Base-by-base conservation (phyloP, 495 filamentous ascomycete species). In the Penicillium waksmanii region DNA sequence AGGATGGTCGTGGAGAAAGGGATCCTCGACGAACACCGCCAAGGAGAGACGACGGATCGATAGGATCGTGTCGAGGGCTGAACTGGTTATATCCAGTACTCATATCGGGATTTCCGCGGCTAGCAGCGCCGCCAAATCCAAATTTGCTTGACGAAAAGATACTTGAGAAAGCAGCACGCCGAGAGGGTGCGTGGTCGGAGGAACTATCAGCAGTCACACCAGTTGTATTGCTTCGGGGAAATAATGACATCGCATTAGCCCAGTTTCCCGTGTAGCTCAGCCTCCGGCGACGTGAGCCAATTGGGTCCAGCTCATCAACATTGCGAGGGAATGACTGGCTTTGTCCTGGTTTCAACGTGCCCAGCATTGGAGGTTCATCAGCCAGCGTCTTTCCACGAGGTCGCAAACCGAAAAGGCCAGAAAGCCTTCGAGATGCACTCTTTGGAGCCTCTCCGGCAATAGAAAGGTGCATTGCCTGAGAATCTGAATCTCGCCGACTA, bases 271-370 rank as follows among this genome's bases (percentile, higher is more conserved):
- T 76, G 61, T 88, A 82, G 54, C 84, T 85, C n/a, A 87, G 77
- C 65, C 88, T 83, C 38, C 85, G 82, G 36, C 84, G 82, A 46
- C 85, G 82, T 34, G 83, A 79, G n/a, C 80, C 83, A 21, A 86
- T 86, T n/a, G 87, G 84, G 64, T 90, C 89, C 31, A 90, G 81
- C 13, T 87, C 65, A 78, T 89, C 80, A 71, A 86, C 59, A 75
- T 85, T 78, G 68, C 85, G 85, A 57, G 92, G 92, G 61, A 94
- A 89, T 11, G 92, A 96, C 65, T 91, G 91, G 67, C 90, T 92
- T 66, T 96, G 89, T 3, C 84, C 83, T 51, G 86, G 76, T 68
- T 90, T 91, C 33, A 96, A 76, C 36, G 84, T 86, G 13, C 92
- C 92, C 18, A 96, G 69, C 43, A 85, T 78, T 15, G 87, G 88